Evolutionary conservation across 352 stramenopile species (phyloP), one percentile per base, ranked within the genome.

Genomic region (Lagenidium giganteum): DNA sequence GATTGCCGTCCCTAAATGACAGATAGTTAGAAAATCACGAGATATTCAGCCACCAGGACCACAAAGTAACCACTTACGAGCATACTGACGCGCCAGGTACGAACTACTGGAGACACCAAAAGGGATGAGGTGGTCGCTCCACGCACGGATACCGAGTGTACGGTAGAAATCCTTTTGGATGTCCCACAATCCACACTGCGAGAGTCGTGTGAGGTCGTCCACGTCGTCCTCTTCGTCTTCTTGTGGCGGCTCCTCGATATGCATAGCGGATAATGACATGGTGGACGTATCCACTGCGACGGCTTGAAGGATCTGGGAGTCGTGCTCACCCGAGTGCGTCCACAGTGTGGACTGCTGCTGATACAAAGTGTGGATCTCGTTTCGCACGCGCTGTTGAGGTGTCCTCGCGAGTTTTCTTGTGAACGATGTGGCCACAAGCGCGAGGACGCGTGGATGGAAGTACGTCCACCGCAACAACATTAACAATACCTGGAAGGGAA

Each of bases 101-200:
- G 76, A 83, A 31, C 70, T 88, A 47, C 80, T 88, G 0, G 80
- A 93, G 7, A 93, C 71, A 23, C 80, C 80, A 25, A 86, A 93
- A 1, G 80, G 77, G 27, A 93, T 78, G 3, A 75, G 44, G 17
- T 80, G 66, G 26, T 73, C 59, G 49, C 75, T 90, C 80, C 80
- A 93, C 13, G 77, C 80, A 3, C 47, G 48, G 49, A 93, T 88
- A 9, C 80, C 80, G 33, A 82, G 70, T n/a, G 68, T 47, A 7
- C 79, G 58, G 60, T 93, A 93, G 42, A 88, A 93, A 16, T 82
- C 65, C 47, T 89, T 89, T 36, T 93, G 80, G 3, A 67, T 58
- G 47, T 83, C 57, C 80, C 80, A 93, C 28, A 93, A 35, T 29
- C 47, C 41, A 31, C 72, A 90, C 34, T 75, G 34, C 0, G 77